These are phyloP conservation scores for Dorcoceras hygrometricum DNA, from an alignment of 257 asterid species.

Conservation along the genomic window DNA sequence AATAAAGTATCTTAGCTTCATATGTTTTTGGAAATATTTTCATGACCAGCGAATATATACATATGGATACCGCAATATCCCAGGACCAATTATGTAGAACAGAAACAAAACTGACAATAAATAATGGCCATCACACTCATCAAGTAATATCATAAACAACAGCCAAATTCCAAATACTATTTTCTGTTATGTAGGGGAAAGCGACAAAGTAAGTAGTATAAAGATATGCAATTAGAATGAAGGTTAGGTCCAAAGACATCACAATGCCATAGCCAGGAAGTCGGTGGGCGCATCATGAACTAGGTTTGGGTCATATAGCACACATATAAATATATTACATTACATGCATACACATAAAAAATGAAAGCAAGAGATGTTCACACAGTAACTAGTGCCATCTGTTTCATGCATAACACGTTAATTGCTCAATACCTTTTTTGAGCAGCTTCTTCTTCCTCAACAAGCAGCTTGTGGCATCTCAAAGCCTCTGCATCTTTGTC, in stretches of 20 bases:
- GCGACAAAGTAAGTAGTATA: neutral
- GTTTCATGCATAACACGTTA: neutral
- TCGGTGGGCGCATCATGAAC: no score
- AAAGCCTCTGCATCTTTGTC: slow-evolving; percentile 95
- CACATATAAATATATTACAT: neutral
- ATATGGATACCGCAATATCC: neutral
- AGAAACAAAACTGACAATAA: neutral
- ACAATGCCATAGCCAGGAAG: neutral
- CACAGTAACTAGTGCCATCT: no score
- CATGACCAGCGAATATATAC: neutral
- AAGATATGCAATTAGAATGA: neutral
- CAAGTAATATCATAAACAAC: neutral
- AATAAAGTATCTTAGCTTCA: neutral
- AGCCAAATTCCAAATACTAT: neutral
- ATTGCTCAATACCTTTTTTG: slow-evolving; percentile 51
- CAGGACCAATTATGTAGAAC: neutral
- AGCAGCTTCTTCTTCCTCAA: slow-evolving; percentile 97
- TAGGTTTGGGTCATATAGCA: no score
- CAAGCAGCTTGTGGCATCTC: slow-evolving; percentile 89
- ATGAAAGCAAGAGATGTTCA: neutral
- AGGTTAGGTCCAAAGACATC: neutral
- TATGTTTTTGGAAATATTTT: neutral
- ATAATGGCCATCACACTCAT: neutral
- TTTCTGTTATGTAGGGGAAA: neutral
- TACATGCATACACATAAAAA: neutral